phyloP scores from a whole-genome alignment of 1,284 basidiomycete genomes.

The Vanrija humicola region DNA sequence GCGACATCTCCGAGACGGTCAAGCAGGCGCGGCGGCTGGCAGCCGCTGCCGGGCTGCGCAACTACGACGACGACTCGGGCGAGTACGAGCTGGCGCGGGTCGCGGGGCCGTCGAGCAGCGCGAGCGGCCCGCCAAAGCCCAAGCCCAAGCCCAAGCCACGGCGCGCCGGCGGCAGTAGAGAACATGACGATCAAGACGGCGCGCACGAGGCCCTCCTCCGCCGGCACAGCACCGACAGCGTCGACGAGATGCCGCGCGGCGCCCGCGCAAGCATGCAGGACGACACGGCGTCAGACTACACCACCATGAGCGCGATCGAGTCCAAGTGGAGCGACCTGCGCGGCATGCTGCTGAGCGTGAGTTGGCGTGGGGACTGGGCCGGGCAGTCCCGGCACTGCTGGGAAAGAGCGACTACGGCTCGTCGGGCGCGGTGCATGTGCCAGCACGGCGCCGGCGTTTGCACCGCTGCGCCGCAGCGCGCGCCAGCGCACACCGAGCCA shows the following conservation, averaged over 20 bases:
- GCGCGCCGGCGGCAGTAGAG: not conserved
- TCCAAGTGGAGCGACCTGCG: conserved; percentile 29
- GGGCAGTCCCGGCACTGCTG: not conserved
- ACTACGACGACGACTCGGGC: conserved; percentile 13
- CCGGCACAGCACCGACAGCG: not conserved
- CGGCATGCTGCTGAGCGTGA: conserved; percentile 36
- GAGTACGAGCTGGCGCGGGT: conserved; percentile 19
- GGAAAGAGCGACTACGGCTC: not conserved
- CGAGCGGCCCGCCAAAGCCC: not conserved
- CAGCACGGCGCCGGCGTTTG: not conserved
- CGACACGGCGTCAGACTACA: conserved; percentile 1
- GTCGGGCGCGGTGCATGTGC: not conserved
- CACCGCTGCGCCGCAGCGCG: not conserved
- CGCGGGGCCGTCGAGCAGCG: not conserved
- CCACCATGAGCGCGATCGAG: conserved; percentile 7
- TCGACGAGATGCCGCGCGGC: not conserved
- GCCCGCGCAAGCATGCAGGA: not conserved
- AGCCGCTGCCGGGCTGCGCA: conserved; percentile 18
- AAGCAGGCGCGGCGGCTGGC: conserved; percentile 43
- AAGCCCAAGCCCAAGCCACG: not conserved
- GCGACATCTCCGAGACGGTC: conserved; percentile 41
- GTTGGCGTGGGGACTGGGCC: conserved; percentile 1
- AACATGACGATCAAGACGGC: too few species aligned
- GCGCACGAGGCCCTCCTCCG: not conserved
- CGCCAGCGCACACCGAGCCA: not conserved